phyloP scores from a whole-genome alignment of 306 rosid genomes.

The Parietaria judaica region DNA sequence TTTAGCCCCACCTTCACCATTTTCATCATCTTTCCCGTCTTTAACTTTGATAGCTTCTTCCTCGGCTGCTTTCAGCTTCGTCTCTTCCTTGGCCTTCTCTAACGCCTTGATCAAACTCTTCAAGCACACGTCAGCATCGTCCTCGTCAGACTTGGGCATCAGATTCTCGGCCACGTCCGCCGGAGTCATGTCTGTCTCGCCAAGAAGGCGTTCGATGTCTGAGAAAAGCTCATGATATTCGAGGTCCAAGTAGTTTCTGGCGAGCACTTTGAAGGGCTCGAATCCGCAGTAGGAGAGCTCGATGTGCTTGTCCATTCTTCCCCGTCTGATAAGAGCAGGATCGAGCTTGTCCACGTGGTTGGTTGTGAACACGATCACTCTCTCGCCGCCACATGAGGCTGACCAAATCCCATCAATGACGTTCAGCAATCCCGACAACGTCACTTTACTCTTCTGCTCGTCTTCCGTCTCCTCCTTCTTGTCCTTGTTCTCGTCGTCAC shows the following conservation, averaged over 20 bases:
- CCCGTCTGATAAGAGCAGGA: constrained; percentile 53
- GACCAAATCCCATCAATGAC: constrained; percentile 79
- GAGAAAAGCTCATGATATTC: constrained; percentile 33
- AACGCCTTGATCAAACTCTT: constrained; percentile 42
- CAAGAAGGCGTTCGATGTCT: constrained; percentile 25
- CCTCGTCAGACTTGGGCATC: constrained; percentile 43
- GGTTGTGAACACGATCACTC: constrained; percentile 54
- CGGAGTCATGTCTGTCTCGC: constrained; percentile 39
- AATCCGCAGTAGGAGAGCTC: constrained; percentile 51
- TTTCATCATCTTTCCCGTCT: background rate
- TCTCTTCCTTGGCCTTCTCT: constrained; percentile 33
- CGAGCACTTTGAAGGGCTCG: constrained; percentile 59
- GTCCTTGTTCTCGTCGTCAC: constrained; percentile 17
- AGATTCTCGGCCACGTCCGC: constrained; percentile 71
- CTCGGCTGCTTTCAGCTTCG: constrained; percentile 22
- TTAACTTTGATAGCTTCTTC: constrained; percentile 5
- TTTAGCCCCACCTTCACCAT: background rate
- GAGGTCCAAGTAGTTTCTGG: constrained; percentile 49
- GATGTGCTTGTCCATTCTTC: constrained; percentile 72
- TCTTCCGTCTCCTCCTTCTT: constrained; percentile 21
- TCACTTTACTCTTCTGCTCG: constrained; percentile 31
- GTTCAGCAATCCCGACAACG: constrained; percentile 57
- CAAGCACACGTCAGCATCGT: constrained; percentile 33
- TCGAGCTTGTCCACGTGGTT: constrained; percentile 57
- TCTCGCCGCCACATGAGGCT: constrained; percentile 56